These are phyloP conservation scores for Olyra latifolia DNA, from an alignment of 176 grass and related monocot species.

Conservation along the genomic window DNA sequence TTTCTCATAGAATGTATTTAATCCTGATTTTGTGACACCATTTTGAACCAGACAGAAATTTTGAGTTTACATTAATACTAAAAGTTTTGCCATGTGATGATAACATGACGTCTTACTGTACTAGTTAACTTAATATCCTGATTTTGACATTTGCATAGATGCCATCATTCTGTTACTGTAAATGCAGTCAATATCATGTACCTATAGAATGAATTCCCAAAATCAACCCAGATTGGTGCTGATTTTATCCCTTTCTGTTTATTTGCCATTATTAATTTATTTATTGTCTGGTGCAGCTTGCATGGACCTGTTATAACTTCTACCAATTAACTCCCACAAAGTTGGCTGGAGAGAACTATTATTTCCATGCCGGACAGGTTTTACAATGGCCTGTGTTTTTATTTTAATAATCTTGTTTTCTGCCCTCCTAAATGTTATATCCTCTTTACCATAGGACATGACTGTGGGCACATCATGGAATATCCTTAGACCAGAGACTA, in stretches of 20 bases:
- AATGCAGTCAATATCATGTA: not conserved
- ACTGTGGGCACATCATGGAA: constrained; percentile 93
- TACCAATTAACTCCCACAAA: constrained; percentile 92
- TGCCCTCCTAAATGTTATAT: not conserved
- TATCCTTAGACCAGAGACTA: constrained; percentile 93
- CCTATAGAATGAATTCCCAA: not conserved
- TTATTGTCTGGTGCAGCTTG: constrained; percentile 52
- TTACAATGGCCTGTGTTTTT: constrained; percentile 27
- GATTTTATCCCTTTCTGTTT: not conserved
- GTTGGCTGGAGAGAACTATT: constrained; percentile 94
- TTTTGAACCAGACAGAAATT: not conserved
- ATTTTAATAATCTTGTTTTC: constrained; percentile 1
- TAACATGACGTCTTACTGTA: not conserved
- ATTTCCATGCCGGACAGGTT: constrained; percentile 68
- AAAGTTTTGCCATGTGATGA: not conserved
- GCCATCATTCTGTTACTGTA: not conserved
- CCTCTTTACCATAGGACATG: constrained; percentile 66
- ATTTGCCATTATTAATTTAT: constrained; percentile 2
- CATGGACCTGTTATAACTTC: constrained; percentile 94
- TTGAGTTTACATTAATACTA: not conserved
- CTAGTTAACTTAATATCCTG: not conserved
- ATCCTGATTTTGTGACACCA: not conserved
- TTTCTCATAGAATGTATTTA: not conserved
- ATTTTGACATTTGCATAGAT: not conserved
- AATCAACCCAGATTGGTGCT: not conserved